Percentiles rank a stretch among this genome's conserved stretches.
Conservation (phyloP, 345 rosid genomes). For the Citrus maxima region DNA sequence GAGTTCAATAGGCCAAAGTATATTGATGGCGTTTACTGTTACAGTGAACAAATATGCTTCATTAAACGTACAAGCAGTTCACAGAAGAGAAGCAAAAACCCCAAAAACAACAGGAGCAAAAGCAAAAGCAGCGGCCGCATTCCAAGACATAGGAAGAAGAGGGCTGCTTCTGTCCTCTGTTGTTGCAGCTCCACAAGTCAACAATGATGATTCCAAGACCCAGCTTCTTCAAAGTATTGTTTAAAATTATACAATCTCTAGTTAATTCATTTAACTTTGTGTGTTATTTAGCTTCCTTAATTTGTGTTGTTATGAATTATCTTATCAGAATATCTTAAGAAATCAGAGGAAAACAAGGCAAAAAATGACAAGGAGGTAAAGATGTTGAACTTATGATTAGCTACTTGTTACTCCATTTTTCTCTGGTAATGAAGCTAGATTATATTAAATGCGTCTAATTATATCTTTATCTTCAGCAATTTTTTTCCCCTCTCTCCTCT, state of each 20-base stretch:
- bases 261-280: too few relatives aligned
- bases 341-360: constrained; percentile 73
- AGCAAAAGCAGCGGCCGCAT: constrained; percentile 12
- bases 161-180: constrained; percentile 50
- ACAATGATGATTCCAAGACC: constrained; percentile 41
- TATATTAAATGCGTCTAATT: too few relatives aligned
- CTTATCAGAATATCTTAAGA: constrained; percentile 69
- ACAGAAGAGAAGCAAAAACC: constrained; percentile 39
- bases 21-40: constrained; percentile 89
- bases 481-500: too few relatives aligned
- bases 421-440: neutral
- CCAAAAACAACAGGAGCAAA: neutral
- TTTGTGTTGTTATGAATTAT: neutral
- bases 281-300: neutral
- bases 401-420: neutral
- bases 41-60: constrained; percentile 85
- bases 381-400: neutral
- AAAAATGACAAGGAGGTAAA: constrained; percentile 88
- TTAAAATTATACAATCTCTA: too few relatives aligned
- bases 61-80: constrained; percentile 70
- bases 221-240: constrained; percentile 68
- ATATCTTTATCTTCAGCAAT: too few relatives aligned
- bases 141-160: constrained; percentile 46
- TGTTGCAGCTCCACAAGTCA: constrained; percentile 46
- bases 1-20: constrained; percentile 66